Conservation (phyloP, 164 flowering plant species). For the Houttuynia cordata region DNA sequence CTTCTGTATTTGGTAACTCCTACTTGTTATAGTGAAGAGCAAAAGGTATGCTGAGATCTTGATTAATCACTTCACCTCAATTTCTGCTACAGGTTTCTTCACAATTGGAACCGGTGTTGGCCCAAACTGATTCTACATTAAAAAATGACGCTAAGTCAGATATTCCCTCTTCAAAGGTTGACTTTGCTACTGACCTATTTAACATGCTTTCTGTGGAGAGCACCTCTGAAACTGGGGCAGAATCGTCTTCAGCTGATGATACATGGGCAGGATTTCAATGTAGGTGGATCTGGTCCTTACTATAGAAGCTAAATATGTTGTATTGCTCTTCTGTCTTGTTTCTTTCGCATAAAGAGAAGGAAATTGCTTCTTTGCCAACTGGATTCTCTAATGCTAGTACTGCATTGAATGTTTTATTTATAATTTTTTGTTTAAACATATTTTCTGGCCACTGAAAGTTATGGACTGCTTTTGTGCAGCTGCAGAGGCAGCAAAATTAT, state of each 20-base stretch:
- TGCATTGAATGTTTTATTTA: neutral
- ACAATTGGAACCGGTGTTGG: constrained; percentile 22
- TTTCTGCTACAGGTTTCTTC: constrained; percentile 25
- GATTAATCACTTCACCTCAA: neutral
- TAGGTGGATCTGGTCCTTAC: constrained; percentile 17
- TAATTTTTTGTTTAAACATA: neutral
- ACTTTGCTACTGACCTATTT: constrained; percentile 82
- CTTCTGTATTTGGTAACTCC: no score
- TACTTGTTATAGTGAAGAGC: neutral
- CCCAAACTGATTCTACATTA: constrained; percentile 2
- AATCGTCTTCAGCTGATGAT: constrained; percentile 46
- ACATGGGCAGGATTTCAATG: constrained; percentile 95
- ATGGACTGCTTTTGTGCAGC: constrained; percentile 27
- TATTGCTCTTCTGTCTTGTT: neutral
- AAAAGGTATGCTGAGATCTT: neutral
- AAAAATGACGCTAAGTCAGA: constrained; percentile 21
- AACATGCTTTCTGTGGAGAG: constrained; percentile 78
- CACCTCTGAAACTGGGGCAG: constrained; percentile 50
- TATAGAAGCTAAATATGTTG: no score
- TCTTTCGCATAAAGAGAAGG: neutral
- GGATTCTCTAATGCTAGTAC: no score
- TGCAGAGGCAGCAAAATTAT: constrained; percentile 44
- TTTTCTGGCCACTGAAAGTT: neutral
- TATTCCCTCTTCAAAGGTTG: constrained; percentile 51
- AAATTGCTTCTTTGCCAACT: no score